Evolutionary conservation across 768 basidiomycete genomes (phyloP).

Genomic region (Tulasnella sp.): DNA sequence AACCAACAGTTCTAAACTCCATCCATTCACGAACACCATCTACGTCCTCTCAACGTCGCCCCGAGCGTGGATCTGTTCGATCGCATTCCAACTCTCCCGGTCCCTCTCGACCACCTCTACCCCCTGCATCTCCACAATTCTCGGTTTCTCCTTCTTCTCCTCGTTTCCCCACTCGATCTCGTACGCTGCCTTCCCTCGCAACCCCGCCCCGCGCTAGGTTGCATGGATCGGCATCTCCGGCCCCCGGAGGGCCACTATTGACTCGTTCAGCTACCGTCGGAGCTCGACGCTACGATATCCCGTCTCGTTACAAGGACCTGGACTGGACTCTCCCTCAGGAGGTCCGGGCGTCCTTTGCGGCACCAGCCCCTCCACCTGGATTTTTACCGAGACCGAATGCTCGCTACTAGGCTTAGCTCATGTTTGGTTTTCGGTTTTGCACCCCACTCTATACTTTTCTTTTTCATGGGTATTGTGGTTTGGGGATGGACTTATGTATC

Average conservation of each 20-base stretch:
- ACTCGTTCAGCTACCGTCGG: constrained; percentile 5
- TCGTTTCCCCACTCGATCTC: constrained; percentile 11
- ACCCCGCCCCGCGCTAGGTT: background rate
- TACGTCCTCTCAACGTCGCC: background rate
- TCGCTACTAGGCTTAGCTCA: background rate
- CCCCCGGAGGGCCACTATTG: background rate
- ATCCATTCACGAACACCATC: background rate
- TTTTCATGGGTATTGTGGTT: background rate
- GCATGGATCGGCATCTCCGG: background rate
- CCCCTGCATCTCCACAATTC: background rate
- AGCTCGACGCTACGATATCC: background rate
- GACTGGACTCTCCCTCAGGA: background rate
- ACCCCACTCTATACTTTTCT: background rate
- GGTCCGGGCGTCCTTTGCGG: constrained; percentile 1
- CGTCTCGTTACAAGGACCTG: constrained; percentile 15
- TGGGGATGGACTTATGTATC: constrained; percentile 11
- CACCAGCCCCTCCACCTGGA: constrained; percentile 6
- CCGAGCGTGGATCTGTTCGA: background rate
- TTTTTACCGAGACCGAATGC: constrained; percentile 8
- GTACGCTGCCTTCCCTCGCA: constrained; percentile 2
- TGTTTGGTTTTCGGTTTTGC: background rate
- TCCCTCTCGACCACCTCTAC: background rate
- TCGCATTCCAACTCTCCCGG: background rate
- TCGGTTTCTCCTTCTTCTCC: background rate
- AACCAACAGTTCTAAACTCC: background rate